A percentile compares a stretch with the other conserved stretches of the same genome.
These are phyloP conservation scores for Pichia sp. DNA, from an alignment of 1,139 yeast species.

Conservation along the genomic window DNA sequence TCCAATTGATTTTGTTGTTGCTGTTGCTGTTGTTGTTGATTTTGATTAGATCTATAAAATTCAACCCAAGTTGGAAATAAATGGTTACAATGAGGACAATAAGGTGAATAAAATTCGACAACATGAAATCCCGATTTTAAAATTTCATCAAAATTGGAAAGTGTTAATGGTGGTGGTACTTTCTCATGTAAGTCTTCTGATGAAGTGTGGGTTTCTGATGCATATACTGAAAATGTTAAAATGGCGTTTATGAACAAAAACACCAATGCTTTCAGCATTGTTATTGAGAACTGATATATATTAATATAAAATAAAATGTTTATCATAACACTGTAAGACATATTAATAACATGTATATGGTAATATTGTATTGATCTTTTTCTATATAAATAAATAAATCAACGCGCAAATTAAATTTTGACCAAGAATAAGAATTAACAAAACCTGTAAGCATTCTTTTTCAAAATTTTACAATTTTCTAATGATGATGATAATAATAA, in stretches of 20 bases:
- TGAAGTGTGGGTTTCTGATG: too few relatives aligned
- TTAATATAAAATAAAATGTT: not conserved
- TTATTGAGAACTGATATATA: not conserved
- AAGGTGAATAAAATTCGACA: conserved; percentile 65
- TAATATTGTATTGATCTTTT: too few relatives aligned
- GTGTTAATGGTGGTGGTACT: conserved; percentile 27
- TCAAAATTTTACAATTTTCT: too few relatives aligned
- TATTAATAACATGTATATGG: too few relatives aligned
- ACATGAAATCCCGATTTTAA: conserved; percentile 45
- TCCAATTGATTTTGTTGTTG: conserved; percentile 32
- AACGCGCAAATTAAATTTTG: too few relatives aligned
- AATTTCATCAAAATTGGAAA: conserved; percentile 38
- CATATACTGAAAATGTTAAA: too few relatives aligned
- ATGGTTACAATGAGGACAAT: conserved; percentile 61
- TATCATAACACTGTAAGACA: too few relatives aligned
- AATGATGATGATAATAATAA: too few relatives aligned
- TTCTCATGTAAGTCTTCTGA: conserved; percentile 8
- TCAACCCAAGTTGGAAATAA: conserved; percentile 62
- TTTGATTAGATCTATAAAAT: conserved; percentile 41
- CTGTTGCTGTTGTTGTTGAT: conserved; percentile 33
- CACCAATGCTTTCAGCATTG: too few relatives aligned
- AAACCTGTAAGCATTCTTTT: too few relatives aligned
- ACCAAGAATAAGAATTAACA: too few relatives aligned
- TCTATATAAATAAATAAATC: too few relatives aligned
- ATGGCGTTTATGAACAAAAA: not conserved